A percentile compares a stretch with the other conserved stretches of the same genome.
Evolutionary conservation across 345 rosid species (phyloP).

Genomic region (Durio zibethinus): DNA sequence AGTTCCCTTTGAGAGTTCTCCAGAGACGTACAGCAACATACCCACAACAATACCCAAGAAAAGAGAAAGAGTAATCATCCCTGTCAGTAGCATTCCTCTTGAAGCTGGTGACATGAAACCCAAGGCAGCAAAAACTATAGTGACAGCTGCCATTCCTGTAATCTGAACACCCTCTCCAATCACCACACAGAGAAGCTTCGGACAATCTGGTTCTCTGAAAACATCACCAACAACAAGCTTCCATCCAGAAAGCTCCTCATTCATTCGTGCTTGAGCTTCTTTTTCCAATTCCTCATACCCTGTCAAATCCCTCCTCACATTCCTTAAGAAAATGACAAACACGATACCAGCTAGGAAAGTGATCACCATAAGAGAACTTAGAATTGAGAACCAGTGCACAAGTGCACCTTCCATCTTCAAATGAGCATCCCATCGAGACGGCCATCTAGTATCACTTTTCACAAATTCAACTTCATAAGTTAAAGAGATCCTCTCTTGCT

Average conservation of each 20-base stretch:
- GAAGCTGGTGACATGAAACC: slow-evolving; percentile 90
- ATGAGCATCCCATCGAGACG: slow-evolving; percentile 89
- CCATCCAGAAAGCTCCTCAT: slow-evolving; percentile 88
- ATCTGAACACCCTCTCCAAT: slow-evolving; percentile 75
- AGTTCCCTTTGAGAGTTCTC: slow-evolving; percentile 73
- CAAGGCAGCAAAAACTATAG: slow-evolving; percentile 71
- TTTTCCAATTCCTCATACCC: slow-evolving; percentile 78
- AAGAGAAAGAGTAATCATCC: slow-evolving; percentile 76
- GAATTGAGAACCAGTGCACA: slow-evolving; percentile 81
- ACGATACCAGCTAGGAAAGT: slow-evolving; percentile 74
- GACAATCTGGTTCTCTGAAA: slow-evolving; percentile 68
- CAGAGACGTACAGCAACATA: slow-evolving; percentile 70
- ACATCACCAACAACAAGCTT: slow-evolving; percentile 90
- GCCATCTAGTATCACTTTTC: slow-evolving; percentile 70
- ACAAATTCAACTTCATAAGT: slow-evolving; percentile 82
- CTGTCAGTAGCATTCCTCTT: slow-evolving; percentile 80
- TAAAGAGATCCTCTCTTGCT: slow-evolving; percentile 63
- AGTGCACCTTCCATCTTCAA: slow-evolving; percentile 88
- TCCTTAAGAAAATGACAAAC: slow-evolving; percentile 76
- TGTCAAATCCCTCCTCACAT: slow-evolving; percentile 81
- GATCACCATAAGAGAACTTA: slow-evolving; percentile 76
- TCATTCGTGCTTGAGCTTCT: slow-evolving; percentile 85
- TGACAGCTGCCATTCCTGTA: slow-evolving; percentile 75
- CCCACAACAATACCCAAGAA: slow-evolving; percentile 67
- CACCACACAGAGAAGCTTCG: slow-evolving; percentile 77